Evolutionary conservation across 805 yeast genomes (phyloP).

Genomic region (Kodamaea jinghongensis): DNA sequence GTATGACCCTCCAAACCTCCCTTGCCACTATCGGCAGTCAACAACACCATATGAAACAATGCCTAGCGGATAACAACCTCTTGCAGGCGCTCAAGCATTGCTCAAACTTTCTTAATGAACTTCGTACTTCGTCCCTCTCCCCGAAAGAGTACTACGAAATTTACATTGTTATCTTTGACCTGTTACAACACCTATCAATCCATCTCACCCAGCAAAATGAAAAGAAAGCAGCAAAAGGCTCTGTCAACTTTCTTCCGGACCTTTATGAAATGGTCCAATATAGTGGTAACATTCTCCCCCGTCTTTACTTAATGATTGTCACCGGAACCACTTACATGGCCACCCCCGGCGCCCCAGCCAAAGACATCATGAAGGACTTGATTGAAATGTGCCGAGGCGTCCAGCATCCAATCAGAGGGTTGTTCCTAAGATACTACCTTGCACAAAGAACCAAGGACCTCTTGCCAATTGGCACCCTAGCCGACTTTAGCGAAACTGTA

Average conservation of each 20-base stretch:
- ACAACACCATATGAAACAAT: slow-evolving; percentile 69
- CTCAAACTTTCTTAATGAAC: slow-evolving; percentile 74
- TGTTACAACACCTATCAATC: slow-evolving; percentile 63
- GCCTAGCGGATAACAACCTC: slow-evolving; percentile 61
- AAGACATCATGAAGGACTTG: slow-evolving; percentile 91
- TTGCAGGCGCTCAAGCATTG: slow-evolving; percentile 90
- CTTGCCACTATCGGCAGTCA: slow-evolving; percentile 59
- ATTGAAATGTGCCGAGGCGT: slow-evolving; percentile 97
- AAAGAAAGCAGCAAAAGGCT: slow-evolving; percentile 8
- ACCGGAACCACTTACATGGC: slow-evolving; percentile 89
- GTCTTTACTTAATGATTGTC: slow-evolving; percentile 91
- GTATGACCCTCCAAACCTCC: slow-evolving; percentile 18
- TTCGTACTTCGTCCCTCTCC: slow-evolving; percentile 68
- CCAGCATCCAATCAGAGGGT: slow-evolving; percentile 90
- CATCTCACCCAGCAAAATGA: slow-evolving; percentile 37
- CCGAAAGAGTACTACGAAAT: slow-evolving; percentile 95
- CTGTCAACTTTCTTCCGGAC: slow-evolving; percentile 60
- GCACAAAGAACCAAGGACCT: slow-evolving; percentile 77
- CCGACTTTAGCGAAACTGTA: slow-evolving; percentile 62
- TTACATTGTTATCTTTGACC: slow-evolving; percentile 80
- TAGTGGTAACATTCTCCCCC: slow-evolving; percentile 88
- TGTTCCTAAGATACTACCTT: slow-evolving; percentile 84
- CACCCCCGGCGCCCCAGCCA: slow-evolving; percentile 70
- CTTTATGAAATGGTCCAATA: slow-evolving; percentile 93
- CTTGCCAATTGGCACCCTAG: slow-evolving; percentile 42